Percentiles rank a stretch among this genome's conserved stretches.
phyloP scores from a whole-genome alignment of 441 rosid genomes.

The Euphorbia corollata region DNA sequence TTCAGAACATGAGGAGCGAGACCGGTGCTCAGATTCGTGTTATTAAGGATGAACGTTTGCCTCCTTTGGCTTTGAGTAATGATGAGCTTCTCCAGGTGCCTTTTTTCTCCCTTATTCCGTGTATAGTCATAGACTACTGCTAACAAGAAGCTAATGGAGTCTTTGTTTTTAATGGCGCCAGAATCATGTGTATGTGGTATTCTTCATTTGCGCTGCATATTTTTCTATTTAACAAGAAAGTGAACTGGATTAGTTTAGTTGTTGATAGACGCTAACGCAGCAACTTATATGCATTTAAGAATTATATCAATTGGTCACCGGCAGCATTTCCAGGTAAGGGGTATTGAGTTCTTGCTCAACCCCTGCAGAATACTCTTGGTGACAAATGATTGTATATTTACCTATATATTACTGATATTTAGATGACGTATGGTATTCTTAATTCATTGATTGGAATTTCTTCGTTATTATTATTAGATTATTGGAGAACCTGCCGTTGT shows the following conservation, averaged over 20 bases:
- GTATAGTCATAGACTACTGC: not conserved
- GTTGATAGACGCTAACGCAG: not conserved
- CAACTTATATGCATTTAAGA: not conserved
- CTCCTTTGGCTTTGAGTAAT: slow-evolving; percentile 61
- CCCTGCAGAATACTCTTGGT: not conserved
- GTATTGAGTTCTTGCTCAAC: not conserved
- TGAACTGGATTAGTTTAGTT: not conserved
- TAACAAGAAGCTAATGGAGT: not conserved
- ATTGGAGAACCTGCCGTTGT: slow-evolving; percentile 75
- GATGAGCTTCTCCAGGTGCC: slow-evolving; percentile 92
- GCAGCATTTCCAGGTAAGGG: not conserved
- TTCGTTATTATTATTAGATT: slow-evolving; percentile 36
- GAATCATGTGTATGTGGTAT: not conserved
- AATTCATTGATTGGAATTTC: not conserved
- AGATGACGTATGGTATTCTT: not conserved
- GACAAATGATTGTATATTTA: not conserved
- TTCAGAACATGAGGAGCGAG: slow-evolving; percentile 79
- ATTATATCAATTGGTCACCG: not conserved
- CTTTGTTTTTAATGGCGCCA: not conserved
- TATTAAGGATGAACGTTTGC: slow-evolving; percentile 76
- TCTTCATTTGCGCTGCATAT: not conserved
- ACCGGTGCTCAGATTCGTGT: slow-evolving; percentile 92
- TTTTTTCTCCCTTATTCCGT: not conserved
- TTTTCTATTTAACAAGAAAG: not conserved
- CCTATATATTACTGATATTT: not conserved